Evolutionary conservation across 192 early-diverging fungal species (phyloP).

Genomic region (Linderina pennispora): DNA sequence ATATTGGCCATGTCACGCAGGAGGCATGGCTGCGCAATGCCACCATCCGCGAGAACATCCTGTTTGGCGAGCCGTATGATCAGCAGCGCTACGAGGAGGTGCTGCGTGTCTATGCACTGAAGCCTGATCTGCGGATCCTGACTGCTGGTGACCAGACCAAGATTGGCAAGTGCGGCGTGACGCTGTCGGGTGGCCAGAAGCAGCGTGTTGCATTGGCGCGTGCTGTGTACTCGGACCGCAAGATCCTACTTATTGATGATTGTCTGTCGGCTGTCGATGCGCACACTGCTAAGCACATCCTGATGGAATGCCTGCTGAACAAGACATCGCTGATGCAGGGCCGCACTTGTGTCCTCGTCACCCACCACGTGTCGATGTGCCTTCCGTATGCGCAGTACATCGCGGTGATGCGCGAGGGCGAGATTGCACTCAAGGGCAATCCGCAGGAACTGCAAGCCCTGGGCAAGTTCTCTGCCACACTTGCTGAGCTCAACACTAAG

Average conservation of each 20-base stretch:
- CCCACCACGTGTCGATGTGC: slow-evolving; percentile 76
- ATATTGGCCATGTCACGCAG: slow-evolving; percentile 87
- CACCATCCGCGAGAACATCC: slow-evolving; percentile 79
- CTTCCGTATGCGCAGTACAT: slow-evolving; percentile 50
- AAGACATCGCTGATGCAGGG: slow-evolving; percentile 53
- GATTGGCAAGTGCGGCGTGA: slow-evolving; percentile 87
- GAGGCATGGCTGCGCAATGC: slow-evolving; percentile 66
- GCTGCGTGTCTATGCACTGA: slow-evolving; percentile 78
- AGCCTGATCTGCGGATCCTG: slow-evolving; percentile 75
- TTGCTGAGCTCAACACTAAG: slow-evolving; percentile 14
- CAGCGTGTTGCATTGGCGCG: slow-evolving; percentile 80
- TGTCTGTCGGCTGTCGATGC: slow-evolving; percentile 95
- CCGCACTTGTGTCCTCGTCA: slow-evolving; percentile 88
- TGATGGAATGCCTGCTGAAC: slow-evolving; percentile 67
- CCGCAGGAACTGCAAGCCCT: slow-evolving; percentile 42
- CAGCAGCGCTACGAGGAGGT: slow-evolving; percentile 71
- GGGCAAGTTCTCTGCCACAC: slow-evolving; percentile 14
- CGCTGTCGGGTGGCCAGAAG: slow-evolving; percentile 83
- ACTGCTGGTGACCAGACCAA: slow-evolving; percentile 88
- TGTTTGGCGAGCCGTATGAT: slow-evolving; percentile 75
- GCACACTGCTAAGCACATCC: slow-evolving; percentile 85
- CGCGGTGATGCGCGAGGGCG: slow-evolving; percentile 63
- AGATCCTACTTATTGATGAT: slow-evolving; percentile 77
- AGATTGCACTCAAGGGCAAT: slow-evolving; percentile 51
- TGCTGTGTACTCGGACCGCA: slow-evolving; percentile 73